These are phyloP conservation scores for Wallacemonas sp. DNA, from an alignment of 208 protist genomes.

Conservation along the genomic window DNA sequence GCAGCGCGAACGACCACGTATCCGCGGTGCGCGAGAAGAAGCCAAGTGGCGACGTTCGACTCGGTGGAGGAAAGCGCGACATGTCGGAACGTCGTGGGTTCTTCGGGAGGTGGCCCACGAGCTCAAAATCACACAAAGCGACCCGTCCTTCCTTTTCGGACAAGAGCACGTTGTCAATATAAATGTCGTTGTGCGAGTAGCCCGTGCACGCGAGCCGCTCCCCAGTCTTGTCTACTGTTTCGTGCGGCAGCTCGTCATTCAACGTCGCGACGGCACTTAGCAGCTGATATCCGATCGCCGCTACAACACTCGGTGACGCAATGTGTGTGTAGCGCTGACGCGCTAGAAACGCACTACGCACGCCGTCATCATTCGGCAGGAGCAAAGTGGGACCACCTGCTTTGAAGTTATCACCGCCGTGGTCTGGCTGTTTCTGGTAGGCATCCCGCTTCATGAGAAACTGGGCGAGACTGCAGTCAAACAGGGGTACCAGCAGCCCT, in stretches of 20 bases:
- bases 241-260: constrained; percentile 59
- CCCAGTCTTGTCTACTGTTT: neutral
- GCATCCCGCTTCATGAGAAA: constrained; percentile 23
- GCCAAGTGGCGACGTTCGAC: constrained; percentile 63
- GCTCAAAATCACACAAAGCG: constrained; percentile 85
- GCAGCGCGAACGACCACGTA: constrained; percentile 64
- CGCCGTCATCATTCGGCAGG: neutral
- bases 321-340: constrained; percentile 35
- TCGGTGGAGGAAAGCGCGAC: constrained; percentile 52
- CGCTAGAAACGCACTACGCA: constrained; percentile 11
- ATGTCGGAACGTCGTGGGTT: neutral
- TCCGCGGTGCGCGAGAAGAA: constrained; percentile 57
- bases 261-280: constrained; percentile 48
- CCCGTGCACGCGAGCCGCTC: constrained; percentile 22
- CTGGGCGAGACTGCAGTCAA: constrained; percentile 66
- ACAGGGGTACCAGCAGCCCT: constrained; percentile 72
- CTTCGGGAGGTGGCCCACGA: constrained; percentile 43
- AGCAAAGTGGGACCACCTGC: no score
- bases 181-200: constrained; percentile 85
- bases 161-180: constrained; percentile 79
- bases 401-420: no score
- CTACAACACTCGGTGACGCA: constrained; percentile 31
- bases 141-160: constrained; percentile 32
- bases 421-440: neutral
- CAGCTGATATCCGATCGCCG: constrained; percentile 65